Evolutionary conservation across 192 early-diverging fungal species (phyloP).

Genomic region (Backusella circina): DNA sequence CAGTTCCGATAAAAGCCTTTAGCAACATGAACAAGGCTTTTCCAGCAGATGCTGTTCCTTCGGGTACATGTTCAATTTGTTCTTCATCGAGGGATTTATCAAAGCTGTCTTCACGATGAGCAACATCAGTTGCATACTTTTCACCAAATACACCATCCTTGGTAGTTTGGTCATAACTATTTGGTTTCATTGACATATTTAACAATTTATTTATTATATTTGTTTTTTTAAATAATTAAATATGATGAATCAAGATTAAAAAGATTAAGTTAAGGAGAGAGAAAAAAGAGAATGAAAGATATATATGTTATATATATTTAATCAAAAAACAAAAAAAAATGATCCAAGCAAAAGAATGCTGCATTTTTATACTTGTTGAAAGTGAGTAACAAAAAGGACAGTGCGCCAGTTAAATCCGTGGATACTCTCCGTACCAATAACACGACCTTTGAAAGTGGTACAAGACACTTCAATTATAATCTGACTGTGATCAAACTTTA

Average conservation of each 20-base stretch:
- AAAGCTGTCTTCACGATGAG: slow-evolving; percentile 7
- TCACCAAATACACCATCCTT: not conserved
- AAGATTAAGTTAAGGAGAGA: not conserved
- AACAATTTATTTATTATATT: not conserved
- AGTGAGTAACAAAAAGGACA: not conserved
- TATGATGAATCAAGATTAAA: too few relatives aligned
- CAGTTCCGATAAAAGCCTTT: slow-evolving; percentile 67
- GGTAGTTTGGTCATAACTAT: not conserved
- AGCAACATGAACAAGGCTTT: slow-evolving; percentile 62
- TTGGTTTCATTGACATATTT: not conserved
- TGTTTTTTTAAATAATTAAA: too few relatives aligned
- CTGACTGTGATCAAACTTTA: not conserved
- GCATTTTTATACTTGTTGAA: not conserved
- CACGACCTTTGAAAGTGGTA: not conserved
- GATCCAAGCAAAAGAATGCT: not conserved
- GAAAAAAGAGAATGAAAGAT: not conserved
- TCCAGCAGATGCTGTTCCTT: slow-evolving; percentile 39
- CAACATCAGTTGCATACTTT: not conserved
- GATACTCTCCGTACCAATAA: not conserved
- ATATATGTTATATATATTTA: not conserved
- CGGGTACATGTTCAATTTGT: slow-evolving; percentile 17
- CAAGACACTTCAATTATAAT: not conserved
- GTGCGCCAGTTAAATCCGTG: not conserved
- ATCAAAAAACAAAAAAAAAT: not conserved
- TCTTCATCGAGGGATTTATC: slow-evolving; percentile 1